These are phyloP conservation scores for Monosporascus cannonballus DNA, from an alignment of 2,329 filamentous ascomycete genomes.

Conservation along the genomic window DNA sequence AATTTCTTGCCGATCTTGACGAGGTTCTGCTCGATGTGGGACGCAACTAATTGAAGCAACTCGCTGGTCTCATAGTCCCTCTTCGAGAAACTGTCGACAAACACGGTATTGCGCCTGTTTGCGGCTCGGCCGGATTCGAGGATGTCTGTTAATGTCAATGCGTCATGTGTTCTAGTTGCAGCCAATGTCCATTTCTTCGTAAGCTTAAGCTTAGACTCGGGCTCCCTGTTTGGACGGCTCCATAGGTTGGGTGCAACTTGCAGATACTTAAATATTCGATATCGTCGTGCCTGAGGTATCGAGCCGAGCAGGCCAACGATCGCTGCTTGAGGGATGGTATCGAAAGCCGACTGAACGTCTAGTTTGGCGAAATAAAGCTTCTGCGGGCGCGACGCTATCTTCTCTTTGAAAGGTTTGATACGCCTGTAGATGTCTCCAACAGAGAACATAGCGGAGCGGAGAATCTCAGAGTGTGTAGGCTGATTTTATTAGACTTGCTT, in stretches of 20 bases:
- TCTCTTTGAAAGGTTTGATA: constrained; percentile 62
- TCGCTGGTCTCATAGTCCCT: constrained; percentile 49
- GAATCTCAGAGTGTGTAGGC: constrained; percentile 44
- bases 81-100: constrained; percentile 63
- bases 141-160: constrained; percentile 37
- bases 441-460: constrained; percentile 80
- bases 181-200: constrained; percentile 46
- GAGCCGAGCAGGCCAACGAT: constrained; percentile 61
- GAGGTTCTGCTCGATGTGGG: constrained; percentile 80
- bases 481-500: constrained; percentile 18
- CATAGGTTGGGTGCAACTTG: constrained; percentile 44
- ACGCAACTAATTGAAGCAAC: constrained; percentile 63
- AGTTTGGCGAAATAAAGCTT: constrained; percentile 83
- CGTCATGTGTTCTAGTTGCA: constrained; percentile 39
- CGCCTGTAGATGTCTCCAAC: constrained; percentile 72
- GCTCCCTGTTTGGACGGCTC: constrained; percentile 33
- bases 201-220: constrained; percentile 31
- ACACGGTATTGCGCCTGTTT: constrained; percentile 62
- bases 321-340: constrained; percentile 81
- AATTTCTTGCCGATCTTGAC: constrained; percentile 84
- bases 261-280: constrained; percentile 67
- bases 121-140: constrained; percentile 34
- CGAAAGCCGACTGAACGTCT: constrained; percentile 88
- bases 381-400: constrained; percentile 30
- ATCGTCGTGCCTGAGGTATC: constrained; percentile 52